Evolutionary conservation across 2,329 filamentous ascomycete genomes (phyloP), one percentile per base, ranked within the genome.

Genomic region (Beauveria sp.): DNA sequence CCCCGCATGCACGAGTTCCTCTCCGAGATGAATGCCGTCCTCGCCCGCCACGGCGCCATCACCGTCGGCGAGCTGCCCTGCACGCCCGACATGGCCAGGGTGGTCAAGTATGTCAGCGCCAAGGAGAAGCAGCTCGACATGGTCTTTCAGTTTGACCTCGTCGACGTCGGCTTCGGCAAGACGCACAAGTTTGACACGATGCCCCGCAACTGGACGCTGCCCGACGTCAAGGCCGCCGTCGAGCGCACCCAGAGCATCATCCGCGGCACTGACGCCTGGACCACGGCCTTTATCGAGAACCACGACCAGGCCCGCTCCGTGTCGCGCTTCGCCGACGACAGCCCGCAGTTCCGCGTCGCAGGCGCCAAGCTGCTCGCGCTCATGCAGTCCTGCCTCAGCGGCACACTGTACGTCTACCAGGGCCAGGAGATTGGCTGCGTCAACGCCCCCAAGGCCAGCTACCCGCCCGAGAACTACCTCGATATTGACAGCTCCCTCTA

Each of bases 31-130:
- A 79, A 86, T 58, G 76, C 77, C 1, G 77, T 90, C 2, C 74
- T 89, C 1, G 74, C 74, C 62, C 73, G 79, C 51, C 89, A 89
- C 70, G 81, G 84, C 61, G 82, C 84, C n/a, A 83, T 90, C 72
- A 89, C 86, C 0, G 87, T 90, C 0, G 88, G 88, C 54, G 88
- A 91, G 72, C 81, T 89, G 28, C 85, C 87, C 0, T 74, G 82
- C 66, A 88, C 86, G 0, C 85, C 83, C 0, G 80, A 87, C 61
- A 77, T 81, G 31, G 71, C 73, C 3, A 76, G 83, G 43, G 84
- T 89, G 1, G 72, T 88, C 8, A 69, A 77, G 20, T 89, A 87
- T 65, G 83, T 89, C 16, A 80, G 80, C 3, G 79, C 83, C 0
- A 73, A 79, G 31, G 81, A 83, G 61, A 80, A 80, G 63, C 82